phyloP scores from a whole-genome alignment of 106 monocot species.

The Dendrobium officinale region DNA sequence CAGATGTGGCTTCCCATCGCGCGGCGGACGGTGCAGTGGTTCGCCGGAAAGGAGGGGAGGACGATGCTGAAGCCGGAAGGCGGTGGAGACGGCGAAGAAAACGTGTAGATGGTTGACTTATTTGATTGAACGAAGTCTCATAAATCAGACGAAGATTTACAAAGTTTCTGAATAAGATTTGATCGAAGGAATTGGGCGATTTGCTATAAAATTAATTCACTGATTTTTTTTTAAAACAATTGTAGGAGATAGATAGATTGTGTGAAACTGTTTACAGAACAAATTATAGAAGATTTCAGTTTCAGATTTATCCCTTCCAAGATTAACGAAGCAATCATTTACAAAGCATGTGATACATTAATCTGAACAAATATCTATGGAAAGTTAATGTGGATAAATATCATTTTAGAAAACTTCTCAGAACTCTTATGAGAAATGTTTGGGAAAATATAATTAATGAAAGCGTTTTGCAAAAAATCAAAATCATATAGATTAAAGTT shows the following conservation, averaged over 20 bases:
- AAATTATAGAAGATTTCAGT: conserved; percentile 1
- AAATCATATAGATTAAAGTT: too few relatives aligned
- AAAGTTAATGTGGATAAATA: too few relatives aligned
- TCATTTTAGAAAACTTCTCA: too few relatives aligned
- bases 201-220: background rate
- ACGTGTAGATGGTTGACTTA: background rate
- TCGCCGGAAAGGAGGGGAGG: conserved; percentile 50
- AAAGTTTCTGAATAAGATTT: background rate
- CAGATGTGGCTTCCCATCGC: conserved; percentile 74
- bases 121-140: background rate
- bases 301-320: too few relatives aligned
- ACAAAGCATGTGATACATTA: too few relatives aligned
- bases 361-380: too few relatives aligned
- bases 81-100: background rate
- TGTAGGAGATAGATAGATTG: background rate
- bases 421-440: too few relatives aligned
- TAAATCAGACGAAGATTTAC: background rate
- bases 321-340: too few relatives aligned
- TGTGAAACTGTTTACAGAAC: background rate
- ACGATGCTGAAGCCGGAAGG: background rate
- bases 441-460: too few relatives aligned
- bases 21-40: conserved; percentile 55
- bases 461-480: too few relatives aligned
- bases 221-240: background rate
- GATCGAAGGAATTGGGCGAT: background rate